Percentiles rank a stretch among this genome's conserved stretches.
phyloP scores from a whole-genome alignment of 306 rosid genomes.

The Purshia tridentata region DNA sequence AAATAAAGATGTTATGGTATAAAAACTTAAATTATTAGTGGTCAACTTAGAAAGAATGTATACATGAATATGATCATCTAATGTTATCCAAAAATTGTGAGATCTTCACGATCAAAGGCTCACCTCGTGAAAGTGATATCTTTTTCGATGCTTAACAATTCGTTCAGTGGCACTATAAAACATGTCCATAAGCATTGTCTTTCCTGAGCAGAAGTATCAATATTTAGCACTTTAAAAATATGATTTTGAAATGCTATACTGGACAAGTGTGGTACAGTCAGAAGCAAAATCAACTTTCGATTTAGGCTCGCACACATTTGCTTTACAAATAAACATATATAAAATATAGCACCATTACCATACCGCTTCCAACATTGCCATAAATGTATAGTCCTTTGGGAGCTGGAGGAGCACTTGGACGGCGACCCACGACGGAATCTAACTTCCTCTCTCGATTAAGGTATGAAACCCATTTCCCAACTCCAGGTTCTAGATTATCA shows the following conservation, averaged over 20 bases:
- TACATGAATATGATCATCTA: constrained; percentile 13
- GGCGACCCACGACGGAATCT: constrained; percentile 69
- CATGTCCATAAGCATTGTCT: constrained; percentile 99
- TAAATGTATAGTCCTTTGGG: constrained; percentile 91
- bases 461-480: constrained; percentile 95
- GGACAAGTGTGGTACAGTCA: too few species aligned
- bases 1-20: constrained; percentile 4
- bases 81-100: constrained; percentile 7
- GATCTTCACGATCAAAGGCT: constrained; percentile 29
- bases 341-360: constrained; percentile 14
- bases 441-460: constrained; percentile 89
- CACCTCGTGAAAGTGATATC: constrained; percentile 98
- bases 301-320: constrained; percentile 20
- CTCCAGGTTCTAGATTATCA: constrained; percentile 72
- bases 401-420: constrained; percentile 82
- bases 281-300: constrained; percentile 12
- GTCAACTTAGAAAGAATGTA: constrained; percentile 19
- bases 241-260: too few species aligned
- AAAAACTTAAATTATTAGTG: not conserved
- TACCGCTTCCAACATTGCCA: constrained; percentile 97
- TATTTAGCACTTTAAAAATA: too few species aligned
- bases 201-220: constrained; percentile 47
- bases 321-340: constrained; percentile 16
- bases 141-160: constrained; percentile 75
- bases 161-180: constrained; percentile 79